Evolutionary conservation across 345 rosid species (phyloP), one percentile per base, ranked within the genome.

Genomic region (Eucalyptus curtisii): DNA sequence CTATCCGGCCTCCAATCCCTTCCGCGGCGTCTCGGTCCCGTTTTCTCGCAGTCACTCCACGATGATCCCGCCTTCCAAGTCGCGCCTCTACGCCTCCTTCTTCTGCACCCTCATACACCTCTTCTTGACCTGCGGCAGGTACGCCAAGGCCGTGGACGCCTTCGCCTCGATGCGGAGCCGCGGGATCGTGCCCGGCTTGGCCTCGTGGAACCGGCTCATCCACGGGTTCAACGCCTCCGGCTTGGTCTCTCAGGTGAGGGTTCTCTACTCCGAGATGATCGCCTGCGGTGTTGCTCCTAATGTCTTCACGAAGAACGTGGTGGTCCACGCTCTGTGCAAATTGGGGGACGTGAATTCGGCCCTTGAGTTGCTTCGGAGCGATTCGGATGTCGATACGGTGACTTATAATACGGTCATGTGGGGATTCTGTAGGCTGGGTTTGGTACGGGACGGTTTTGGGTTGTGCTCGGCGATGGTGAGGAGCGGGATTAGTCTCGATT

Each of bases 291-390:
- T 95, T 88, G 89, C 90, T 40, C 97, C 96, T 10, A 92, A 93
- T 90, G 93, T 94, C 88, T 95, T 92, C 90, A 93, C 97, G 84
- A 89, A 91, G 90, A 98, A 97, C 93, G 90, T 96, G 37, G 91
- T 95, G 96, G 92, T 95, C 50, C 99, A 96, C 92, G 95, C 98
- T 86, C 91, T 95, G 64, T 97, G 95, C 90, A 98, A 98, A 93
- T 86, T 90, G 89, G 98, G 98, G 88, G 90, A 90, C 44, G 86
- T 98, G 90, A 90, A 81, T 90, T 94, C 89, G 89, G 95, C 97
- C n/a, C n/a, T 95, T 86, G 93, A 92, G 89, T 90, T 95, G 89
- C 92, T 96, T 90, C 93, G 95, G 89, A 92, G 86, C 90, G 92
- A 90, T 82, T 92, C 85, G 79, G 71, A 90, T 47, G 92, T 94